Evolutionary conservation across 148 eudicot genomes (phyloP), one percentile per base, ranked within the genome.

Genomic region (Euryodendron excelsum): DNA sequence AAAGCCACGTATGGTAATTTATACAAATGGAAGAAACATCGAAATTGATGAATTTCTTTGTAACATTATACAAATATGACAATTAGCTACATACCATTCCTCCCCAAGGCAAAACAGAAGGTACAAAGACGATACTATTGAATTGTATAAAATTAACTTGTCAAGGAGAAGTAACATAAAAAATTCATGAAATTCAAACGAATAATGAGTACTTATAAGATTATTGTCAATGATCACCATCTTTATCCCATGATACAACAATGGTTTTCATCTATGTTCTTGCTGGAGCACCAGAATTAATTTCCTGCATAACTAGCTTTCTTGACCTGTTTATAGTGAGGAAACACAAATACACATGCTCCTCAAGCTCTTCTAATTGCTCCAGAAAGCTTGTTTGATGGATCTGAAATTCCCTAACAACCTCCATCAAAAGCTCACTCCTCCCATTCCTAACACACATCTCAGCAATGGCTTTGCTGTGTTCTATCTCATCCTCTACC

Each of bases 321-420:
- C 96, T 90, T 67, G 98, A 90, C 73, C 90, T 87, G 79, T 90
- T 95, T 71, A 95, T 90, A 5, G 86, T 86, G 34, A 92, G 88
- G 47, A 93, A 85, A 81, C 97, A 90, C 85, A 95, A 78, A 81
- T 89, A 90, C 18, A 91, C 81, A 72, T 88, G 91, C 75, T 90
- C 88, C 82, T 95, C 96, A 68, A 95, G 92, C 82, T 93, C 98
- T 39, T 93, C 86, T 36, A 93, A 63, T 52, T 95, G 91, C 76
- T 95, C 90, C 78, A 83, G 25, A 56, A 95, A 90, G 52, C 85
- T 72, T 28, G 59, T 56, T 20, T 89, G 87, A 56, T 88, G 82
- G 55, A 78, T 78, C 52, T 74, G 59, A 30, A 94, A 82, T 75
- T 91, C 93, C 82, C 81, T 86, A 34, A 89, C 63, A 20, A 86